Percentiles rank a stretch among this genome's conserved stretches.
Conservation (phyloP, 139 green algal genomes). For the Picochlorum sp. region DNA sequence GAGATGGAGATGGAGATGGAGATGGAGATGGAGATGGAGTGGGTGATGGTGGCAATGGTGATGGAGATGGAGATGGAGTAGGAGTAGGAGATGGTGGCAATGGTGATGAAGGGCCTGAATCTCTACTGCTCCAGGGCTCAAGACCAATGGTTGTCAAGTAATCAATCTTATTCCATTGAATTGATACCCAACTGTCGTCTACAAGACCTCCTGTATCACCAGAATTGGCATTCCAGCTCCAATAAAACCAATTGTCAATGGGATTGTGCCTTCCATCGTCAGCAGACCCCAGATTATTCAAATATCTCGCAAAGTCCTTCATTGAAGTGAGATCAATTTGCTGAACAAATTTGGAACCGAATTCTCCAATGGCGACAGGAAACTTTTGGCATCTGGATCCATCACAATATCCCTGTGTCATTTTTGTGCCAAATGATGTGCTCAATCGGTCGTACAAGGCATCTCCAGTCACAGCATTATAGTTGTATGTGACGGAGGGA, state of each 20-base stretch:
- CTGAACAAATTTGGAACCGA: conserved; percentile 23
- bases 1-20: neutral
- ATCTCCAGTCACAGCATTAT: conserved; percentile 8
- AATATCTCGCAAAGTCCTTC: conserved; percentile 18
- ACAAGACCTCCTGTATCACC: conserved; percentile 16
- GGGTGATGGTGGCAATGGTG: neutral
- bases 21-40: neutral
- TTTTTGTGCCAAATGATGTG: conserved; percentile 28
- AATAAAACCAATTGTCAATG: conserved; percentile 8
- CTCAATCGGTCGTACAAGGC: conserved; percentile 13
- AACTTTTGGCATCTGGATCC: conserved; percentile 17
- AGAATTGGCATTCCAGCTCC: conserved; percentile 13
- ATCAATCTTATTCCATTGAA: conserved; percentile 11
- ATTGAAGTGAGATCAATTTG: conserved; percentile 20
- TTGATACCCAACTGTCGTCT: conserved; percentile 6
- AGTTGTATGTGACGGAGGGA: neutral
- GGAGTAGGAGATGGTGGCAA: neutral
- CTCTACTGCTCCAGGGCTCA: conserved; percentile 1
- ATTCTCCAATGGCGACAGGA: conserved; percentile 35
- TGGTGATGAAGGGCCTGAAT: neutral
- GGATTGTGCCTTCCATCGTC: neutral
- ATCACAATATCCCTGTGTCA: conserved; percentile 10
- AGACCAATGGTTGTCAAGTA: conserved; percentile 7
- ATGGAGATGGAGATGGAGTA: neutral
- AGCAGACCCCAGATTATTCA: neutral